phyloP scores from a whole-genome alignment of 2,329 filamentous ascomycete species.

The Dactylonectria macrodidyma region DNA sequence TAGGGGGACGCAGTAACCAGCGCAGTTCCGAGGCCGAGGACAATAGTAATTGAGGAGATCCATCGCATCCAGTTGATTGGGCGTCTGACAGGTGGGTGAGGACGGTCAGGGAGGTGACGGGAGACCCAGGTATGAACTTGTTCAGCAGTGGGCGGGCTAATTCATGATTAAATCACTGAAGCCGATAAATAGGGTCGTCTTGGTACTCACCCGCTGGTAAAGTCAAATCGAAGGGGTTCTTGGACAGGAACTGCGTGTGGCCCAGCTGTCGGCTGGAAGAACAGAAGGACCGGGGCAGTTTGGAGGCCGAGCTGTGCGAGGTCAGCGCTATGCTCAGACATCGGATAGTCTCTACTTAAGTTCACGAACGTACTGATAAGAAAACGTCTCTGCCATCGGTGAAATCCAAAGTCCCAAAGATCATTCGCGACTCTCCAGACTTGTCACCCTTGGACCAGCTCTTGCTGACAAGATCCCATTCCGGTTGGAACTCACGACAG shows the following conservation, averaged over 20 bases:
- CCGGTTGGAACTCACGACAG: constrained; percentile 92
- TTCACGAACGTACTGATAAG: constrained; percentile 74
- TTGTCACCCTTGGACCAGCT: constrained; percentile 92
- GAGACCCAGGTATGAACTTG: constrained; percentile 84
- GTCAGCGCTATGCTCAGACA: constrained; percentile 14
- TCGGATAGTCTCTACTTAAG: not conserved
- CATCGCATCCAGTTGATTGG: constrained; percentile 91
- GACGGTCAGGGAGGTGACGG: constrained; percentile 82
- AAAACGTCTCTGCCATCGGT: constrained; percentile 86
- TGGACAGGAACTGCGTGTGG: constrained; percentile 80
- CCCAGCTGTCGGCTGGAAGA: constrained; percentile 89
- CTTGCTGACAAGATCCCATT: constrained; percentile 89
- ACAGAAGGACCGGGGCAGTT: constrained; percentile 90
- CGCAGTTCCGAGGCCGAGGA: constrained; percentile 79
- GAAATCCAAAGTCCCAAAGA: constrained; percentile 93
- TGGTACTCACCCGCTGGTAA: constrained; percentile 78
- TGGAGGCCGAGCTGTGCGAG: constrained; percentile 83
- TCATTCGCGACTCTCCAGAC: constrained; percentile 77
- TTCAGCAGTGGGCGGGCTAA: constrained; percentile 82
- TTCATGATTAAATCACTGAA: constrained; percentile 12
- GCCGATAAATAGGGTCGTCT: not conserved
- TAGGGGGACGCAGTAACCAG: constrained; percentile 82
- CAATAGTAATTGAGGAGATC: constrained; percentile 75
- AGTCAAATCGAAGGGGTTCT: constrained; percentile 86
- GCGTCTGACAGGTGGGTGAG: constrained; percentile 83